These are phyloP conservation scores for Camelina hispida DNA, from an alignment of 345 rosid genomes.

Conservation along the genomic window DNA sequence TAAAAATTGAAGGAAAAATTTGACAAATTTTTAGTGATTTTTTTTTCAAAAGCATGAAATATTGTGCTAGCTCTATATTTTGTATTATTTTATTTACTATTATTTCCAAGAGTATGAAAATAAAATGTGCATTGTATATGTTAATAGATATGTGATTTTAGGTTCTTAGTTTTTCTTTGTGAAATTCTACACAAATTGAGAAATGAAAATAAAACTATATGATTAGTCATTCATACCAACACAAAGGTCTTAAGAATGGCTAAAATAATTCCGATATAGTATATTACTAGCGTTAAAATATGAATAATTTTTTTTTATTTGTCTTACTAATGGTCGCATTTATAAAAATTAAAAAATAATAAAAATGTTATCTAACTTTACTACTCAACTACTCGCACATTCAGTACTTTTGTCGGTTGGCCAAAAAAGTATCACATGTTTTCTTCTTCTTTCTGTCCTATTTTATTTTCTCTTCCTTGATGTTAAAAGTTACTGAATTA, in stretches of 20 bases:
- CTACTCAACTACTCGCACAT: constrained; percentile 11
- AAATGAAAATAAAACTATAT: neutral
- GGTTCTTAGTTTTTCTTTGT: neutral
- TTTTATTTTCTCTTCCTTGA: neutral
- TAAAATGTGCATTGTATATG: neutral
- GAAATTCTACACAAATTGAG: neutral
- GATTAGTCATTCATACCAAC: neutral
- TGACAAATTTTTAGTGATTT: neutral
- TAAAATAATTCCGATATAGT: neutral
- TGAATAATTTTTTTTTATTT: too few relatives aligned
- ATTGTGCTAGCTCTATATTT: neutral
- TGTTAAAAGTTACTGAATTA: neutral
- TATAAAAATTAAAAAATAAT: neutral
- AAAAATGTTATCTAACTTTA: neutral
- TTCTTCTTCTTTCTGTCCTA: constrained; percentile 5
- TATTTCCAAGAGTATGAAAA: neutral
- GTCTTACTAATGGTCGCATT: constrained; percentile 1
- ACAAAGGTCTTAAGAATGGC: neutral
- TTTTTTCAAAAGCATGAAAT: neutral
- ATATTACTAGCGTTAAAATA: neutral
- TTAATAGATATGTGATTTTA: neutral
- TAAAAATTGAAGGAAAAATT: neutral
- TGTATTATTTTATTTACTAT: neutral
- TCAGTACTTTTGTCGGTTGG: constrained; percentile 14
- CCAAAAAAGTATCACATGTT: constrained; percentile 13